Base-by-base conservation (phyloP, 108 stramenopile genomes). In the Seminavis robusta region DNA sequence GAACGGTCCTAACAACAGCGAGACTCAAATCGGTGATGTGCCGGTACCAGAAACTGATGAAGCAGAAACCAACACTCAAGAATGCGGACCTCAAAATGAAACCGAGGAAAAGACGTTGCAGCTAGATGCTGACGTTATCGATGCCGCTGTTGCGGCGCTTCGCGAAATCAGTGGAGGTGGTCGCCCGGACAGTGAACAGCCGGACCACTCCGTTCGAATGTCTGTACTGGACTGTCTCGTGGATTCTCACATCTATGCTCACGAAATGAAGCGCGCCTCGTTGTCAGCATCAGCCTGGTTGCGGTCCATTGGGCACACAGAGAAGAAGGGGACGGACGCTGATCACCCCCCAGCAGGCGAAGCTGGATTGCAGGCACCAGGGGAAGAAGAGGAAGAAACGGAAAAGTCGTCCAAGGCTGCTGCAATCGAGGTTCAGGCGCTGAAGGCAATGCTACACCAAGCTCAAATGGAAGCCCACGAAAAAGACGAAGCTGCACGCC, bases 261-360 rank as follows among this genome's bases (percentile, higher is more conserved):
- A 64, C 30, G 76, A 83, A 52, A 79, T 84, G 80, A 78, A 63
- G 34, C 69, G 67, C 16, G 77, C 81, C 24, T 47, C 84, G 0
- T 42, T 63, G 17, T 79, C 83, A 20, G 88, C 88, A 0, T 73
- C 63, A 1, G 40, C 76, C 23, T 90, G 88, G 88, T 67, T 90
- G 32, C 49, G 67, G 41, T 81, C 85, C 15, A 76, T 78, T 47
- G 77, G 67, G 33, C 28, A 36, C 15, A 6, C 32, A 26, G 59
- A 59, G 6, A 26, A 26, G 20, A 41, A 34, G 26, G 48, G 26
- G 42, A 40, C 37, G 13, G 21, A 45, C 21, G 41, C n/a, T 6
- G 20, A 56, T 23, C n/a, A 29, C 11, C 16, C 28, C 39, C 20
- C 38, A 23, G 39, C 24, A n/a, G 56, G 16, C 16, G 10, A 11